Evolutionary conservation across 2,329 filamentous ascomycete species (phyloP).

Genomic region (Cladophialophora immunda): DNA sequence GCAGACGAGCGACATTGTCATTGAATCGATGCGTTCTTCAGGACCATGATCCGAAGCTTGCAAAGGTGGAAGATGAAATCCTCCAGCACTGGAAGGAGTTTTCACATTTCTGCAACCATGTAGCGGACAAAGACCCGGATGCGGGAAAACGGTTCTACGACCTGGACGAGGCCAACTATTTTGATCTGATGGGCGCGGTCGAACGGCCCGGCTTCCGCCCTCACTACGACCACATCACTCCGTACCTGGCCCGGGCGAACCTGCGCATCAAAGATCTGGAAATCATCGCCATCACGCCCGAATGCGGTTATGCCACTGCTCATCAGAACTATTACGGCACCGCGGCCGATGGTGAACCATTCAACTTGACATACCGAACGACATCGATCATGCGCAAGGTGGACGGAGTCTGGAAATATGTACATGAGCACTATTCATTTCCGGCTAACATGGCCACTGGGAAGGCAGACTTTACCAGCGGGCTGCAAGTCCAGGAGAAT

Average conservation of each 20-base stretch:
- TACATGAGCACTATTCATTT: conserved; percentile 20
- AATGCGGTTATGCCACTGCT: conserved; percentile 2
- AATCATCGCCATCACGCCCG: conserved; percentile 10
- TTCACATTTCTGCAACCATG: conserved; percentile 7
- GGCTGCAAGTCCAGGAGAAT: neutral
- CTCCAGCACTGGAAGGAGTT: conserved; percentile 10
- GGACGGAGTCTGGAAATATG: conserved; percentile 11
- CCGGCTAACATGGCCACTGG: conserved; percentile 13
- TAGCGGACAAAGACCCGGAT: conserved; percentile 11
- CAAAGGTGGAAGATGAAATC: conserved; percentile 12
- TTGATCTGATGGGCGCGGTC: conserved; percentile 12
- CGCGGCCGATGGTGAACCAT: conserved; percentile 4
- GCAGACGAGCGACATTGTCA: conserved; percentile 7
- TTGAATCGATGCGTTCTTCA: neutral
- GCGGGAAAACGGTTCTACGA: conserved; percentile 10
- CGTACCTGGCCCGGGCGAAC: conserved; percentile 9
- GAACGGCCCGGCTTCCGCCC: neutral
- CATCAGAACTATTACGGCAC: conserved; percentile 7
- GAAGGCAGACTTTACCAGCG: conserved; percentile 34
- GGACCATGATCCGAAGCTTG: conserved; percentile 9
- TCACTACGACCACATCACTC: conserved; percentile 13
- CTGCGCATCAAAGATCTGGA: conserved; percentile 11
- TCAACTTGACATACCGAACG: conserved; percentile 13
- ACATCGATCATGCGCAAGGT: conserved; percentile 11
- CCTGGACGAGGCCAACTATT: conserved; percentile 9